Evolutionary conservation across 441 rosid species (phyloP).

Genomic region (Macaranga tanarius): DNA sequence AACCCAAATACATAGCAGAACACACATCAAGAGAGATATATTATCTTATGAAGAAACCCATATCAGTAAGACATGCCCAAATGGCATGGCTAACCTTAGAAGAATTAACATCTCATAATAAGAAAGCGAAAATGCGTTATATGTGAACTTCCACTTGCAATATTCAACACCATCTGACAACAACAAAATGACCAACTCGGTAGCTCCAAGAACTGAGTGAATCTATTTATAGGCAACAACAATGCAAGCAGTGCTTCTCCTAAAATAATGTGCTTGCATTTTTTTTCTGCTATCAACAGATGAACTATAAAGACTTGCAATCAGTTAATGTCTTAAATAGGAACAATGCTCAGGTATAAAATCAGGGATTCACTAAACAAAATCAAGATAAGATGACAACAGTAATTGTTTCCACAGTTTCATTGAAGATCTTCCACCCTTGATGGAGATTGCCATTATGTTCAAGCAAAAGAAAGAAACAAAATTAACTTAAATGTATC

Average conservation of each 20-base stretch:
- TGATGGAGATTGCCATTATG: not conserved
- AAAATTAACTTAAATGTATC: not conserved
- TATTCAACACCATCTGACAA: not conserved
- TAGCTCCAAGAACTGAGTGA: slow-evolving; percentile 13
- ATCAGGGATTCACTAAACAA: slow-evolving; percentile 3
- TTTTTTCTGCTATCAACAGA: slow-evolving; percentile 5
- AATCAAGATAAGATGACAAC: not conserved
- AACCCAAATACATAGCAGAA: not conserved
- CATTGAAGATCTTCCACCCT: not conserved
- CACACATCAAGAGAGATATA: slow-evolving; percentile 3
- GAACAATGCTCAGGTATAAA: not conserved
- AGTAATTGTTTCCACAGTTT: not conserved
- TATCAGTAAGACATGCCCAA: not conserved
- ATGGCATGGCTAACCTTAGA: not conserved
- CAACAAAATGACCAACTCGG: slow-evolving; percentile 4
- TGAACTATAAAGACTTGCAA: not conserved
- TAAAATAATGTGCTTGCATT: not conserved
- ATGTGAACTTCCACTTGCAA: slow-evolving; percentile 11
- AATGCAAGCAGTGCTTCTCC: slow-evolving; percentile 11
- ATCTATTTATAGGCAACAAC: slow-evolving; percentile 12
- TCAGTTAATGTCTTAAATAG: not conserved
- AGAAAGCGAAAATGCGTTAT: not conserved
- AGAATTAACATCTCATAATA: not conserved
- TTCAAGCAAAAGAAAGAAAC: not conserved
- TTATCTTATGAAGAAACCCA: not conserved